These are phyloP conservation scores for Trifolium fragiferum DNA, from an alignment of 306 rosid species.

Conservation along the genomic window DNA sequence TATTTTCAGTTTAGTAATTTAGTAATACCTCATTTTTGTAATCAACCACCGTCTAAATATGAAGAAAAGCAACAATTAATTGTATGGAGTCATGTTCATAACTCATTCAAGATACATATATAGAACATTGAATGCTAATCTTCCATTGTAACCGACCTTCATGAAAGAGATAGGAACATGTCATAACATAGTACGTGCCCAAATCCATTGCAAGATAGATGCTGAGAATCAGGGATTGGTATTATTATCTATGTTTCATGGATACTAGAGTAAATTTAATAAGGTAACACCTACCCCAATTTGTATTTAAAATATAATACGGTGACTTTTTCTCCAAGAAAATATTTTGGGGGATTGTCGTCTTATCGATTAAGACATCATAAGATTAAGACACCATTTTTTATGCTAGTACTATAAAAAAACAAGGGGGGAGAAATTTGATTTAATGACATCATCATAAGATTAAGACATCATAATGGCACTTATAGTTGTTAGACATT, in stretches of 20 bases:
- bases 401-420: background rate
- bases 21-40: background rate
- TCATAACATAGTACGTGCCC: slow-evolving; percentile 41
- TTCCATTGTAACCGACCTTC: slow-evolving; percentile 43
- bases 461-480: background rate
- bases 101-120: slow-evolving; percentile 26
- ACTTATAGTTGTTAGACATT: too few species aligned
- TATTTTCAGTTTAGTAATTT: background rate
- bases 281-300: slow-evolving; percentile 32
- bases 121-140: slow-evolving; percentile 33
- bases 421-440: background rate
- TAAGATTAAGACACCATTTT: background rate
- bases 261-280: slow-evolving; percentile 2
- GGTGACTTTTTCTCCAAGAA: background rate
- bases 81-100: slow-evolving; percentile 9
- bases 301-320: background rate
- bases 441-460: background rate
- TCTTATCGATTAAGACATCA: background rate
- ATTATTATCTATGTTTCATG: background rate
- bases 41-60: slow-evolving; percentile 12
- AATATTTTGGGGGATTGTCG: background rate
- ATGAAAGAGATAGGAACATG: background rate
- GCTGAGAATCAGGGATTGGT: background rate
- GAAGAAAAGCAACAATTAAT: background rate
- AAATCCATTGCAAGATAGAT: slow-evolving; percentile 39